A percentile compares a stretch with the other conserved stretches of the same genome.
These are phyloP conservation scores for Naganishia cerealis DNA, from an alignment of 1,284 basidiomycete genomes.

Conservation along the genomic window DNA sequence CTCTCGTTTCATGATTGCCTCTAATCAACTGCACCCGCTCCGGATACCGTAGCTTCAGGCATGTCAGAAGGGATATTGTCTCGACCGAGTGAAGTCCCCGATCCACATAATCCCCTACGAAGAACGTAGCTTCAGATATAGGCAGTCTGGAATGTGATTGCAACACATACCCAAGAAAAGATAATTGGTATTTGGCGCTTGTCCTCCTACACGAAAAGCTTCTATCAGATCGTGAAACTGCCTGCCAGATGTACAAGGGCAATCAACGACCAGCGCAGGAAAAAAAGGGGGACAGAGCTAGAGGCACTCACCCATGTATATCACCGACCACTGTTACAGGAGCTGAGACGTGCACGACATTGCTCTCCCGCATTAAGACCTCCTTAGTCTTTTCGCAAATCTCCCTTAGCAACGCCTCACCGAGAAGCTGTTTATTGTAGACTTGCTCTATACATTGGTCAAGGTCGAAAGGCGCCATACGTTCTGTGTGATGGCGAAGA, in stretches of 20 bases:
- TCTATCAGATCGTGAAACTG: conserved; percentile 99
- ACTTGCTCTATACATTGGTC: conserved; percentile 90
- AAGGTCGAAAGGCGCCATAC: conserved; percentile 87
- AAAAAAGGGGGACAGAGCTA: conserved; percentile 32
- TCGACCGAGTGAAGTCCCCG: conserved; percentile 96
- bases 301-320: conserved; percentile 83
- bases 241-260: conserved; percentile 54
- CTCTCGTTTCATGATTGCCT: conserved; percentile 96
- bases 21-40: conserved; percentile 95
- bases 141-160: conserved; percentile 13
- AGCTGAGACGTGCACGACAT: conserved; percentile 94
- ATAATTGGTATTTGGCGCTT: conserved; percentile 95
- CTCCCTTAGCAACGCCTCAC: conserved; percentile 86
- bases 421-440: conserved; percentile 84
- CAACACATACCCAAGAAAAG: conserved; percentile 79
- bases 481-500: neutral
- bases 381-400: conserved; percentile 99
- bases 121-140: conserved; percentile 25
- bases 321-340: conserved; percentile 99
- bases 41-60: conserved; percentile 94
- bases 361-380: conserved; percentile 96
- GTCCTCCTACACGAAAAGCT: conserved; percentile 97
- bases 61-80: conserved; percentile 94
- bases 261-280: conserved; percentile 43
- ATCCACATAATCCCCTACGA: conserved; percentile 92